Conservation (phyloP, 352 stramenopile species). For the Stramenopiles sp. region DNA sequence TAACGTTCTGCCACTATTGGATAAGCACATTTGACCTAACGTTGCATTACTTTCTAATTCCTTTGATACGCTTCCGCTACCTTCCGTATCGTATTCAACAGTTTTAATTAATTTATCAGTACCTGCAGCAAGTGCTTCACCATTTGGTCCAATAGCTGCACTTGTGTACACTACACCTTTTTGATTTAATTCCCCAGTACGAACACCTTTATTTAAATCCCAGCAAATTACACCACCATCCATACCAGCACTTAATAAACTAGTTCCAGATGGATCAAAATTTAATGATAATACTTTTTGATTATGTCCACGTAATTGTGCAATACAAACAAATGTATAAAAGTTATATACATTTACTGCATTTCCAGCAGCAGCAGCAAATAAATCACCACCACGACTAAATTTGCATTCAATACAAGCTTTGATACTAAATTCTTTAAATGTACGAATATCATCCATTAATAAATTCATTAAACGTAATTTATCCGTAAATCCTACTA, state of each 20-base stretch:
- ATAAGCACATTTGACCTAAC: conserved; percentile 53
- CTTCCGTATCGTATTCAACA: not conserved
- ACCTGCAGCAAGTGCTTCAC: not conserved
- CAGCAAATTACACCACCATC: conserved; percentile 79
- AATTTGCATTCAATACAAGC: conserved; percentile 62
- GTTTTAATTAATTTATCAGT: not conserved
- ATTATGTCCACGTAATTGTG: conserved; percentile 69
- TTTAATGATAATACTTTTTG: conserved; percentile 59
- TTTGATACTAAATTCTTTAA: conserved; percentile 68
- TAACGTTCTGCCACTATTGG: conserved; percentile 57
- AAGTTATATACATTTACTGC: conserved; percentile 73
- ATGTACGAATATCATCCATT: conserved; percentile 70
- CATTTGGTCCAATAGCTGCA: conserved; percentile 28
- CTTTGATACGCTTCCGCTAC: not conserved
- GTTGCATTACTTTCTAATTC: conserved; percentile 7
- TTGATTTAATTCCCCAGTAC: conserved; percentile 69
- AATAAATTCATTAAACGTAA: conserved; percentile 66
- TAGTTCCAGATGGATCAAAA: conserved; percentile 60
- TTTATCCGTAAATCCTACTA: conserved; percentile 68
- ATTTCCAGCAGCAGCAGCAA: conserved; percentile 74
- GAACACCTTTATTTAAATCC: conserved; percentile 54
- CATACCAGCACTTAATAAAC: conserved; percentile 56
- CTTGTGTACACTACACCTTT: conserved; percentile 71
- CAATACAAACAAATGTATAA: conserved; percentile 63
- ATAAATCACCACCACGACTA: conserved; percentile 66